These are phyloP conservation scores for Prunus fruticosa DNA, from an alignment of 306 rosid species.

Conservation along the genomic window DNA sequence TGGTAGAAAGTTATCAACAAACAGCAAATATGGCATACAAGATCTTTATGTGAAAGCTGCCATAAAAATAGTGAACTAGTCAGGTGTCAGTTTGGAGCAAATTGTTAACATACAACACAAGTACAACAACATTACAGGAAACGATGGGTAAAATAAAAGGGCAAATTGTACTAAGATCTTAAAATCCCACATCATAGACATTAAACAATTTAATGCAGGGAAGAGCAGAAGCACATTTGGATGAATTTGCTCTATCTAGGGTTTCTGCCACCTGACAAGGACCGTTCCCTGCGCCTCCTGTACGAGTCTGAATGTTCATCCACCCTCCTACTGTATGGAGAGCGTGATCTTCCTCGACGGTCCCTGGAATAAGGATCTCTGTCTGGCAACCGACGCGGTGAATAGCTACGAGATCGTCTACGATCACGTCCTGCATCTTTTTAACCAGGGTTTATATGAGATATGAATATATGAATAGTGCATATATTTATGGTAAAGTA, in stretches of 20 bases:
- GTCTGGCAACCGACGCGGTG: conserved; percentile 35
- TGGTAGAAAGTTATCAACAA: not conserved
- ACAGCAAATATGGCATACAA: not conserved
- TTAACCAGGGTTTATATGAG: not conserved
- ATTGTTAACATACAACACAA: not conserved
- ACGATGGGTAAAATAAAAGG: not conserved
- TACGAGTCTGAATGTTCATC: conserved; percentile 29
- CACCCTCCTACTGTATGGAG: conserved; percentile 29
- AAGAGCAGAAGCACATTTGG: not conserved
- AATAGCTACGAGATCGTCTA: conserved; percentile 39
- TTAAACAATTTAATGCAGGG: not conserved
- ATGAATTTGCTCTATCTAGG: conserved; percentile 1
- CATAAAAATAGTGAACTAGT: not conserved
- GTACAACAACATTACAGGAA: not conserved
- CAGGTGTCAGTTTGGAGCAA: not conserved
- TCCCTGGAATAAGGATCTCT: conserved; percentile 36
- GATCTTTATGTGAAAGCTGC: not conserved
- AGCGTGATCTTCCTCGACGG: conserved; percentile 40
- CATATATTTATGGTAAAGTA: not conserved
- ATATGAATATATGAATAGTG: not conserved
- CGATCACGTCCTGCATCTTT: conserved; percentile 35
- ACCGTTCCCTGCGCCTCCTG: conserved; percentile 30
- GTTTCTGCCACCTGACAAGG: conserved; percentile 20
- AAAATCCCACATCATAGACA: not conserved
- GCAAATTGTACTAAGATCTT: not conserved